phyloP scores from a whole-genome alignment of 139 green algal genomes.

The Chlorella sp. region DNA sequence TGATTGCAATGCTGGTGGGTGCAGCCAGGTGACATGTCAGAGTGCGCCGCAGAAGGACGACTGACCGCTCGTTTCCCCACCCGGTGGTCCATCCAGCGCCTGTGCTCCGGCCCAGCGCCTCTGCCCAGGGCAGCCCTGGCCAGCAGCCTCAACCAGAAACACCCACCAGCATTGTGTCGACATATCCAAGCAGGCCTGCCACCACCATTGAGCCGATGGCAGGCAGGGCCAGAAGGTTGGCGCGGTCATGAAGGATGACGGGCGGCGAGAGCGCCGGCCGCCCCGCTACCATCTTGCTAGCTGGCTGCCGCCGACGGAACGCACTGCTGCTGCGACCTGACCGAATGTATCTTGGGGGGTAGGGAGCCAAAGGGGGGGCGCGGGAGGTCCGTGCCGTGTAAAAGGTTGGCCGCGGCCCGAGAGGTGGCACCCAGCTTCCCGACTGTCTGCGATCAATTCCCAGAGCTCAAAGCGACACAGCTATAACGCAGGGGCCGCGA shows the following conservation, averaged over 20 bases:
- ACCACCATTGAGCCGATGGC: slow-evolving; percentile 20
- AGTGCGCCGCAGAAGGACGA: no score
- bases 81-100: no score
- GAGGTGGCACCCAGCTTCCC: no score
- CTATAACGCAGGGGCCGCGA: no score
- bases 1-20: background rate
- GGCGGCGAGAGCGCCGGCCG: background rate
- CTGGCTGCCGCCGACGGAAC: background rate
- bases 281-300: background rate
- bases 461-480: no score
- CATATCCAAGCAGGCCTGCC: slow-evolving; percentile 6
- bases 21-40: background rate
- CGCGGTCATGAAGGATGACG: slow-evolving; percentile 17
- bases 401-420: background rate
- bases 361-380: background rate
- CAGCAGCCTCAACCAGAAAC: background rate
- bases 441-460: no score
- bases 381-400: background rate
- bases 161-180: slow-evolving; percentile 27
- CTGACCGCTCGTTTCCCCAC: no score
- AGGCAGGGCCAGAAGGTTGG: slow-evolving; percentile 27
- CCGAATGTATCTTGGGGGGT: background rate
- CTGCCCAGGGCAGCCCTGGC: background rate
- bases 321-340: background rate
- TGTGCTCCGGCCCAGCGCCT: no score